These are phyloP conservation scores for Aspergillus sp. DNA, from an alignment of 2,329 filamentous ascomycete genomes.

Conservation along the genomic window DNA sequence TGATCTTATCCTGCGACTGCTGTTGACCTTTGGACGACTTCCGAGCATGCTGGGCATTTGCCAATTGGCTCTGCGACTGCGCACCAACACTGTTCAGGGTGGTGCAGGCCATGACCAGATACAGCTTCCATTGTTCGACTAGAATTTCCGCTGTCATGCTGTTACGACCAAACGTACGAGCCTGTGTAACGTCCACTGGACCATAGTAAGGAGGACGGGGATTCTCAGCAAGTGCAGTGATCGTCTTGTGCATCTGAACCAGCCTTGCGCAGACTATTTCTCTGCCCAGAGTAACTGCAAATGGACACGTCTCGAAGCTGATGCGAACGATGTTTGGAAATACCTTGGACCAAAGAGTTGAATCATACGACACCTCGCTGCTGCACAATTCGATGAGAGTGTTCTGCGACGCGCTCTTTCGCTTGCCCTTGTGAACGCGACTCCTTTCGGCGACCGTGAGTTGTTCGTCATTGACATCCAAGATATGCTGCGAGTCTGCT, in stretches of 20 bases:
- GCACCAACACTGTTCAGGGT: constrained; percentile 79
- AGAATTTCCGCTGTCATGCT: constrained; percentile 73
- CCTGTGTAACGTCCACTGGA: constrained; percentile 29
- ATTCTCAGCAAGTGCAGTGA: constrained; percentile 71
- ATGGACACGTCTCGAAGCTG: constrained; percentile 83
- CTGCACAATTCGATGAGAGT: constrained; percentile 90
- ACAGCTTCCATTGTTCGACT: constrained; percentile 96
- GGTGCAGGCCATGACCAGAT: constrained; percentile 93
- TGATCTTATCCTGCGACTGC: constrained; percentile 67
- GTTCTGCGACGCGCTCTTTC: constrained; percentile 74
- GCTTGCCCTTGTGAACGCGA: constrained; percentile 80
- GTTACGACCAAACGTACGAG: constrained; percentile 42
- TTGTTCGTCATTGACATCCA: constrained; percentile 86
- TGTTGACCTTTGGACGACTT: constrained; percentile 67
- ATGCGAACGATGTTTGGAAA: constrained; percentile 92
- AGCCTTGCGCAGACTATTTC: constrained; percentile 90
- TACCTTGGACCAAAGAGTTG: constrained; percentile 94
- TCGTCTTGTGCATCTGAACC: constrained; percentile 83
- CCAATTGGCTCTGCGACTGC: constrained; percentile 52
- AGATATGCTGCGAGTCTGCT: constrained; percentile 76
- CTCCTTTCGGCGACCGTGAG: constrained; percentile 82
- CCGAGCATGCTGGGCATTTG: constrained; percentile 65
- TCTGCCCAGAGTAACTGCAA: constrained; percentile 81
- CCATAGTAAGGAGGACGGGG: constrained; percentile 46
- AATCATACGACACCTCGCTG: constrained; percentile 90